phyloP scores from a whole-genome alignment of 352 stramenopile genomes.

The Peronospora belbahrii region DNA sequence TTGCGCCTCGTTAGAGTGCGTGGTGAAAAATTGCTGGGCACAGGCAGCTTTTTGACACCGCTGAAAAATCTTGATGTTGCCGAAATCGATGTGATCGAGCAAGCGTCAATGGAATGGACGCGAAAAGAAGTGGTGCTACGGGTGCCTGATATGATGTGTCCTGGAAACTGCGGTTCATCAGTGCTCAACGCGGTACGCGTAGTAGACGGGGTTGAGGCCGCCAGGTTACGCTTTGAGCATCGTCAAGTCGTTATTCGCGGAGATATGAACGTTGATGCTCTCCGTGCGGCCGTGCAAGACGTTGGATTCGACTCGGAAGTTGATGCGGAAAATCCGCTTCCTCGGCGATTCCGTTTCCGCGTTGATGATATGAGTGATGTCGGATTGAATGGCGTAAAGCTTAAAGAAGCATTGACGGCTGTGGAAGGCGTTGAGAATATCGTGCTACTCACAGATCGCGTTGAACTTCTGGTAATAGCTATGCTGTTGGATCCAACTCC shows the following conservation, averaged over 20 bases:
- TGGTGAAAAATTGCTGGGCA: constrained; percentile 22
- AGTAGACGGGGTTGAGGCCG: constrained; percentile 40
- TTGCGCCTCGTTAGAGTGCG: constrained; percentile 26
- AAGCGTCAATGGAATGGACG: constrained; percentile 34
- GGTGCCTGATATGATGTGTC: constrained; percentile 79
- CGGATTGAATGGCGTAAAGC: constrained; percentile 14
- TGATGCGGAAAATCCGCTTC: constrained; percentile 29
- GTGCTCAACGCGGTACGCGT: constrained; percentile 50
- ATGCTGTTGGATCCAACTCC: constrained; percentile 34
- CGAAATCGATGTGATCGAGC: constrained; percentile 29
- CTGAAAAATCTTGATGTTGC: constrained; percentile 28
- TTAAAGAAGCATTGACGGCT: constrained; percentile 21
- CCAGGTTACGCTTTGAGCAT: constrained; percentile 48
- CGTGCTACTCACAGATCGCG: constrained; percentile 42
- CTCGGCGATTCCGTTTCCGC: constrained; percentile 49
- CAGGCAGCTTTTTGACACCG: constrained; percentile 12
- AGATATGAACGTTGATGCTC: constrained; percentile 31
- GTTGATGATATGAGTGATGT: constrained; percentile 34
- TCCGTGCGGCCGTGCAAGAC: constrained; percentile 33
- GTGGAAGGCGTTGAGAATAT: constrained; percentile 68
- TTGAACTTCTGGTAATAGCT: constrained; percentile 51
- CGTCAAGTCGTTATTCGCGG: constrained; percentile 52
- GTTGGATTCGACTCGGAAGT: constrained; percentile 59
- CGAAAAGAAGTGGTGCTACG: constrained; percentile 57
- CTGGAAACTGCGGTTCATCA: constrained; percentile 62